Percentiles rank a stretch among this genome's conserved stretches.
Conservation (phyloP, 2,329 filamentous ascomycete species). For the Leptographium wingfieldii region DNA sequence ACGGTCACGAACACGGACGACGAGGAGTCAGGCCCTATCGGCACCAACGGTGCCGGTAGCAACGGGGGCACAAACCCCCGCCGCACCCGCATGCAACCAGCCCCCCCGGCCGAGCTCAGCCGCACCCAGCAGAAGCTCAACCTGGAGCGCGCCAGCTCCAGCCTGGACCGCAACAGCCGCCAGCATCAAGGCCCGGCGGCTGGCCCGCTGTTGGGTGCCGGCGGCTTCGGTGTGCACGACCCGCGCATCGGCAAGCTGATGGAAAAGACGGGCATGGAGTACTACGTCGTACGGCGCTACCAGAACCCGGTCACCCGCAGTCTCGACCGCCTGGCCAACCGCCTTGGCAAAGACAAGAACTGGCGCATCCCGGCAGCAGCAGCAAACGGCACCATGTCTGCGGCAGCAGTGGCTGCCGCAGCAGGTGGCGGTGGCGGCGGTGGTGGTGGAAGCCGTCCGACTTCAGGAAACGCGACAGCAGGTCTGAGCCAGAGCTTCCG, state of each 20-base stretch:
- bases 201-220: conserved; percentile 37
- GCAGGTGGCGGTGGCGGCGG: not conserved
- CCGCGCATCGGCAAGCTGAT: conserved; percentile 52
- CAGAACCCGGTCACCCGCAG: conserved; percentile 58
- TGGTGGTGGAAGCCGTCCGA: not conserved
- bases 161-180: conserved; percentile 50
- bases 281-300: conserved; percentile 59
- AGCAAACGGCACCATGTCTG: not conserved
- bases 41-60: not conserved
- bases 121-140: conserved; percentile 66
- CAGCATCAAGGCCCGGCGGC: conserved; percentile 17
- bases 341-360: conserved; percentile 38
- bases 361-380: conserved; percentile 32
- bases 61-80: conserved; percentile 1
- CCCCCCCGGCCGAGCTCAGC: conserved; percentile 40
- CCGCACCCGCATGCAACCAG: conserved; percentile 4
- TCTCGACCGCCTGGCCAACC: conserved; percentile 37
- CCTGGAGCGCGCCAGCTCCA: conserved; percentile 59
- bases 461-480: not conserved
- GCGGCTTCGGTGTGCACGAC: conserved; percentile 46
- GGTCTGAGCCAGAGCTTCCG: conserved; percentile 28
- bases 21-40: conserved; percentile 1
- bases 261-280: conserved; percentile 59
- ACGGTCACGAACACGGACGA: conserved; percentile 2
- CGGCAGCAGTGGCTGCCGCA: not conserved